phyloP scores from a whole-genome alignment of 78 protist species.

The Planoprotostelium fungivorum region DNA sequence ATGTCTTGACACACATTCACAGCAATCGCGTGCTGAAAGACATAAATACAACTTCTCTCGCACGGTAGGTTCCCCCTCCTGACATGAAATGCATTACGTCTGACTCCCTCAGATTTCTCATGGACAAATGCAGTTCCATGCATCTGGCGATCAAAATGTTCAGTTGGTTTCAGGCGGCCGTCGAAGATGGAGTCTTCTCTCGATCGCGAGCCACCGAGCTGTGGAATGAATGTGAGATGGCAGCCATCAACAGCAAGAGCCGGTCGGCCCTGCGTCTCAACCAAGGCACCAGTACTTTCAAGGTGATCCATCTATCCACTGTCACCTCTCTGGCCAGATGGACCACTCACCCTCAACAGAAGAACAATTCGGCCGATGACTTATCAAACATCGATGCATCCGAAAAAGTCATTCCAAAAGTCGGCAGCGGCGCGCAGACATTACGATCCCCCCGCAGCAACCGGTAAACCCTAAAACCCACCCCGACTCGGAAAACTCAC shows the following conservation, averaged over 20 bases:
- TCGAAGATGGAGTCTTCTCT: neutral
- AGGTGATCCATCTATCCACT: too few species aligned
- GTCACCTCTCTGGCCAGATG: too few species aligned
- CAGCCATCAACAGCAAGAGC: neutral
- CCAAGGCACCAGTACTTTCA: neutral
- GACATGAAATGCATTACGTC: neutral
- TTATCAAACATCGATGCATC: neutral
- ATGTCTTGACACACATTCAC: too few species aligned
- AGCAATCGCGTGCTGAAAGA: neutral
- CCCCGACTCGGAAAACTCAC: too few species aligned
- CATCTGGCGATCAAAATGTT: neutral
- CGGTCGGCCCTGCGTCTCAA: neutral
- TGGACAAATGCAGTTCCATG: slow-evolving; percentile 1
- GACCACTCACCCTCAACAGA: too few species aligned
- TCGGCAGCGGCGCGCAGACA: neutral
- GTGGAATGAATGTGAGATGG: neutral
- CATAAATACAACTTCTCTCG: neutral
- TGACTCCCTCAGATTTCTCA: neutral
- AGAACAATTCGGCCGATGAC: neutral
- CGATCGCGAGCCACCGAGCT: neutral
- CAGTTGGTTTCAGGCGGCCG: neutral
- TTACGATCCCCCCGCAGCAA: neutral
- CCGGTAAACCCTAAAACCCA: neutral
- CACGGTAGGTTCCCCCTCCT: neutral
- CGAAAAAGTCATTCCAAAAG: neutral